phyloP scores from a whole-genome alignment of 1,284 basidiomycete species.

The Boletus austroedulis region DNA sequence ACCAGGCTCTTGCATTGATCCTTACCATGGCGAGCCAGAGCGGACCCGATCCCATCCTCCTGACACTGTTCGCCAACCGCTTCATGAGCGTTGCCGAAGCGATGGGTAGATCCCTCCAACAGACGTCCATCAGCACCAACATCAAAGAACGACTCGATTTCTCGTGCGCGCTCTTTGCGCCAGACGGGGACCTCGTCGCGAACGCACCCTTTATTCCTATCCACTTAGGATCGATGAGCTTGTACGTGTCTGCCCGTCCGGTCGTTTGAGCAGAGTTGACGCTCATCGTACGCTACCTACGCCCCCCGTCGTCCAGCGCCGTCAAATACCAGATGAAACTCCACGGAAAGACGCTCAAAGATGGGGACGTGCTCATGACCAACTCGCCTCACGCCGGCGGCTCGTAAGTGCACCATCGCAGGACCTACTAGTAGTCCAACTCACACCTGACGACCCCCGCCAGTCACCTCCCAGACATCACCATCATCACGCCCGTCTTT shows the following conservation, averaged over 20 bases:
- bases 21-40: slow-evolving; percentile 23
- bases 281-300: not conserved
- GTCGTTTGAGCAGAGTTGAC: not conserved
- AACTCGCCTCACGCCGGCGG: slow-evolving; percentile 89
- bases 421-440: no score
- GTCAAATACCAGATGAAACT: slow-evolving; percentile 88
- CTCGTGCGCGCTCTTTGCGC: slow-evolving; percentile 87
- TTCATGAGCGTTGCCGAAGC: slow-evolving; percentile 93
- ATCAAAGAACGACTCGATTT: slow-evolving; percentile 90
- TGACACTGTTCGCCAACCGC: slow-evolving; percentile 88
- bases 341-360: slow-evolving; percentile 63
- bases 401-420: slow-evolving; percentile 63
- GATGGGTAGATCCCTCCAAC: slow-evolving; percentile 86
- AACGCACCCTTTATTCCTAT: slow-evolving; percentile 88
- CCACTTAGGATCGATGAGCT: slow-evolving; percentile 80
- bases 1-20: no score
- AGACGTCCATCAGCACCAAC: slow-evolving; percentile 88
- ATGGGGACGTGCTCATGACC: slow-evolving; percentile 89
- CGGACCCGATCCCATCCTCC: slow-evolving; percentile 77
- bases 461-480: slow-evolving; percentile 81
- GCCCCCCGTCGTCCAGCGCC: slow-evolving; percentile 50
- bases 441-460: not conserved
- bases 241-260: slow-evolving; percentile 47
- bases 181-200: slow-evolving; percentile 87
- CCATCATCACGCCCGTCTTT: slow-evolving; percentile 89